phyloP scores from a whole-genome alignment of 192 early-diverging fungal species.

The Phycomyces nitens region DNA sequence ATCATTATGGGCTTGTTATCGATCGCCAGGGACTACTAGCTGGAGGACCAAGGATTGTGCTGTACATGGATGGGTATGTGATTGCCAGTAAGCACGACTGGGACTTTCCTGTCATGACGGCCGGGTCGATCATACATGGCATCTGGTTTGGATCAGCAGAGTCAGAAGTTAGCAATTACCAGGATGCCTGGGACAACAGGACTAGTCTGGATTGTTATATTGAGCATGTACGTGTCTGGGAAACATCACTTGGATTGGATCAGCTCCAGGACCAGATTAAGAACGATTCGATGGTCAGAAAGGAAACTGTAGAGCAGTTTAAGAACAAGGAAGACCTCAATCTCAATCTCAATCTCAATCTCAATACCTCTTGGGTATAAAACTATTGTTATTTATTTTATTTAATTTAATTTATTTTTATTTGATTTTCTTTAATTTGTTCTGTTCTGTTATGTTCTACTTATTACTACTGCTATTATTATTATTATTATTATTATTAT shows the following conservation, averaged over 20 bases:
- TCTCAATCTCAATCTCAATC: too few species aligned
- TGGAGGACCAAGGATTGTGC: slow-evolving; percentile 3
- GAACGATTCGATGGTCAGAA: too few species aligned
- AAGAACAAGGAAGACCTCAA: too few species aligned
- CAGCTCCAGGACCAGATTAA: not conserved
- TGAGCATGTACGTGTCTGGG: slow-evolving; percentile 29
- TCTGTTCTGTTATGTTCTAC: too few species aligned
- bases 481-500: too few species aligned
- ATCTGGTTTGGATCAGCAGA: slow-evolving; percentile 35
- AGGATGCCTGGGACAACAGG: slow-evolving; percentile 31
- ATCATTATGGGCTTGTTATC: slow-evolving; percentile 28
- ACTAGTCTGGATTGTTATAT: slow-evolving; percentile 21
- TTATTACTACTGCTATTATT: too few species aligned
- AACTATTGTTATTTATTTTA: too few species aligned
- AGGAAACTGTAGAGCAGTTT: too few species aligned
- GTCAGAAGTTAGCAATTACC: slow-evolving; percentile 27
- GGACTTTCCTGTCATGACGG: slow-evolving; percentile 10
- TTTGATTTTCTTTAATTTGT: too few species aligned
- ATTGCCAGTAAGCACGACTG: slow-evolving; percentile 18
- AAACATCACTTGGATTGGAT: slow-evolving; percentile 11
- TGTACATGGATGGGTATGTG: slow-evolving; percentile 35
- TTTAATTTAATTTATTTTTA: too few species aligned
- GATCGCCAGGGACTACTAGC: not conserved
- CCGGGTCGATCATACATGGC: slow-evolving; percentile 16
- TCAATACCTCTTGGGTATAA: too few species aligned